Conservation (phyloP, 2,329 filamentous ascomycete genomes). For the Fusarium ramigenum region DNA sequence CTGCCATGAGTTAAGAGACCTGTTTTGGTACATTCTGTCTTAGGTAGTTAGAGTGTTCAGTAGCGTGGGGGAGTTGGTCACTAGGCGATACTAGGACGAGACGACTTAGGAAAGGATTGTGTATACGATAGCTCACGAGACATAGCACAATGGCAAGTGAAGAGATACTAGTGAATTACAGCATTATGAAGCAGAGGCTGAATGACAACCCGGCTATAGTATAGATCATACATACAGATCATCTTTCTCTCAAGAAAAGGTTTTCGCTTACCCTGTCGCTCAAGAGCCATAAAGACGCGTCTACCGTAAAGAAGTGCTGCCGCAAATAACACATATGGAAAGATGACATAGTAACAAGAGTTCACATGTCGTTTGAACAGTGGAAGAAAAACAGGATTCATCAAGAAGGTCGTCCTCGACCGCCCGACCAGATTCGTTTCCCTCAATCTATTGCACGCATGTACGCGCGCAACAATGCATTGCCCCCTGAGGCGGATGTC, state of each 20-base stretch:
- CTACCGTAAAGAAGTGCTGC: slow-evolving; percentile 18
- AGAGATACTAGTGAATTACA: slow-evolving; percentile 57
- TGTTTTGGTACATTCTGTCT: not conserved
- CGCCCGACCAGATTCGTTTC: slow-evolving; percentile 20
- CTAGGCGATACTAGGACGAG: too few relatives aligned
- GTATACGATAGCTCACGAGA: not conserved
- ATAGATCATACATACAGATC: slow-evolving; percentile 40
- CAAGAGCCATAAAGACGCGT: slow-evolving; percentile 14
- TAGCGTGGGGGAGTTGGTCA: not conserved
- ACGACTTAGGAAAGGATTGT: not conserved
- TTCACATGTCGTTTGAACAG: slow-evolving; percentile 15
- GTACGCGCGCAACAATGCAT: not conserved
- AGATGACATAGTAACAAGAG: slow-evolving; percentile 13
- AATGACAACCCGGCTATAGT: slow-evolving; percentile 45
- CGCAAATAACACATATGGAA: slow-evolving; percentile 34
- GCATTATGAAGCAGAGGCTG: slow-evolving; percentile 54
- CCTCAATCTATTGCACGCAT: not conserved
- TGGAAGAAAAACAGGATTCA: slow-evolving; percentile 11
- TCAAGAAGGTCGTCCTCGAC: slow-evolving; percentile 27
- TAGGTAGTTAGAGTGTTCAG: not conserved
- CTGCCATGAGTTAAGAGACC: not conserved
- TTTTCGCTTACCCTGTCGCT: slow-evolving; percentile 17
- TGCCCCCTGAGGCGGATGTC: slow-evolving; percentile 15
- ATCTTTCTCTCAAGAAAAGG: slow-evolving; percentile 19
- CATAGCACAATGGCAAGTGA: not conserved